These are phyloP conservation scores for Berberis thunbergii DNA, from an alignment of 164 flowering plant genomes.

Conservation along the genomic window DNA sequence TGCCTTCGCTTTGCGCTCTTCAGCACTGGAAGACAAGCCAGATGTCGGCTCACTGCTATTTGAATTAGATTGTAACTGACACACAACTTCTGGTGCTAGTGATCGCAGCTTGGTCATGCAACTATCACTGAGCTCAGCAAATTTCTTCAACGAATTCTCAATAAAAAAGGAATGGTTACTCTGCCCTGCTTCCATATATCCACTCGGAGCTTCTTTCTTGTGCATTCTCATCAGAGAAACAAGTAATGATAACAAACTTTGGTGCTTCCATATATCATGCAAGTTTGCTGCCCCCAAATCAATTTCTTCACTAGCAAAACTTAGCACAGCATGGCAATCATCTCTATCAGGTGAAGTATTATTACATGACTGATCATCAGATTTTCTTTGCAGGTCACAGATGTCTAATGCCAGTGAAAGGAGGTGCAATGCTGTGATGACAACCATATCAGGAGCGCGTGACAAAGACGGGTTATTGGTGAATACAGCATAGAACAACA, in stretches of 20 bases:
- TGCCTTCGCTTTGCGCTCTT: slow-evolving; percentile 71
- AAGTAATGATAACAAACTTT: slow-evolving; percentile 73
- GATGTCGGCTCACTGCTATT: slow-evolving; percentile 12
- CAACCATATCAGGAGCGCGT: slow-evolving; percentile 89
- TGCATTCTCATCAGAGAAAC: slow-evolving; percentile 62
- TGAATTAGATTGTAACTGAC: slow-evolving; percentile 21
- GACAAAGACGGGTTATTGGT: slow-evolving; percentile 39
- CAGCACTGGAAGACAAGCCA: slow-evolving; percentile 40
- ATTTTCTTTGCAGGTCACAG: slow-evolving; percentile 36
- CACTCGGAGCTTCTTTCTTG: slow-evolving; percentile 31
- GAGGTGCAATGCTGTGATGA: slow-evolving; percentile 74
- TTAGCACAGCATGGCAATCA: slow-evolving; percentile 42
- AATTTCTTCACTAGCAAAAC: slow-evolving; percentile 56
- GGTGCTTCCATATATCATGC: slow-evolving; percentile 24
- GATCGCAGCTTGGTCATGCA: slow-evolving; percentile 48
- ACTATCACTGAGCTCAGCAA: slow-evolving; percentile 55
- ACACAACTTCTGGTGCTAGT: slow-evolving; percentile 68
- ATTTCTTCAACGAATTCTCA: slow-evolving; percentile 50
- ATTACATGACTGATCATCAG: slow-evolving; percentile 13
- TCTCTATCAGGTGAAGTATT: slow-evolving; percentile 14
- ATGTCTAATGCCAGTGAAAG: slow-evolving; percentile 75
- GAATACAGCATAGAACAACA: slow-evolving; percentile 62
- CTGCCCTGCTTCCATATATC: slow-evolving; percentile 41
- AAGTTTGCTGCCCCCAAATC: slow-evolving; percentile 18
- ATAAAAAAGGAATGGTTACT: slow-evolving; percentile 50